Percentiles rank a stretch among this genome's conserved stretches.
These are phyloP conservation scores for Cyclotella sp. DNA, from an alignment of 108 stramenopile genomes.

Conservation along the genomic window DNA sequence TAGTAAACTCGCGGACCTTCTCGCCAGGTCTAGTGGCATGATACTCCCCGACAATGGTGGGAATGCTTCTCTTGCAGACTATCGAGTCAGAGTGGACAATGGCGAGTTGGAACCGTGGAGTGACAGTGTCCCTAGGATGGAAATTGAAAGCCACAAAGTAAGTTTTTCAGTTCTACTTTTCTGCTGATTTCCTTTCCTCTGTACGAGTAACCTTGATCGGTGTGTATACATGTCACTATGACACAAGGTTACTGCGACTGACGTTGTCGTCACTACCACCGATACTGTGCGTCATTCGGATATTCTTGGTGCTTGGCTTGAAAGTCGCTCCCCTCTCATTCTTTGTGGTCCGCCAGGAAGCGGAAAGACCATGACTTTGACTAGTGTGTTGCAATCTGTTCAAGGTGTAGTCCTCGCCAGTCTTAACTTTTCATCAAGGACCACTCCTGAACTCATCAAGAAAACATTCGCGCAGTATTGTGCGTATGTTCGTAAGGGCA, in stretches of 20 bases:
- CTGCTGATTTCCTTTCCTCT: neutral
- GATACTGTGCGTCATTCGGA: conserved; percentile 96
- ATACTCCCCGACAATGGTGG: conserved; percentile 61
- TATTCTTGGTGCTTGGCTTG: conserved; percentile 95
- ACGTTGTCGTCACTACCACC: conserved; percentile 95
- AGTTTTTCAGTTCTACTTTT: conserved; percentile 49
- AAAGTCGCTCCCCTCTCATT: conserved; percentile 88
- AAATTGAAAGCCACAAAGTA: conserved; percentile 90
- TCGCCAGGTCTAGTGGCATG: conserved; percentile 76
- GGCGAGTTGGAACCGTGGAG: conserved; percentile 96
- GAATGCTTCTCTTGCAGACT: conserved; percentile 71
- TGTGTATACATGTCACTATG: neutral
- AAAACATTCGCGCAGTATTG: conserved; percentile 96
- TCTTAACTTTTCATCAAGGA: conserved; percentile 95
- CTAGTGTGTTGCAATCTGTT: conserved; percentile 89
- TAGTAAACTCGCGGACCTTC: conserved; percentile 80
- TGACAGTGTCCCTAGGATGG: conserved; percentile 91
- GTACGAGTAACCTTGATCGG: neutral
- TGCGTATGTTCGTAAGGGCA: conserved; percentile 88
- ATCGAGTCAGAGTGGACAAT: conserved; percentile 90
- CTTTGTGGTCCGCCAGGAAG: conserved; percentile 97
- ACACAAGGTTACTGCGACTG: conserved; percentile 78
- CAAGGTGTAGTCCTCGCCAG: conserved; percentile 93
- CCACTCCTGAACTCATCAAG: conserved; percentile 95
- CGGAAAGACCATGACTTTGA: conserved; percentile 99